Evolutionary conservation across 495 filamentous ascomycete genomes (phyloP), one percentile per base, ranked within the genome.

Genomic region (Umbilicaria muhlenbergii): DNA sequence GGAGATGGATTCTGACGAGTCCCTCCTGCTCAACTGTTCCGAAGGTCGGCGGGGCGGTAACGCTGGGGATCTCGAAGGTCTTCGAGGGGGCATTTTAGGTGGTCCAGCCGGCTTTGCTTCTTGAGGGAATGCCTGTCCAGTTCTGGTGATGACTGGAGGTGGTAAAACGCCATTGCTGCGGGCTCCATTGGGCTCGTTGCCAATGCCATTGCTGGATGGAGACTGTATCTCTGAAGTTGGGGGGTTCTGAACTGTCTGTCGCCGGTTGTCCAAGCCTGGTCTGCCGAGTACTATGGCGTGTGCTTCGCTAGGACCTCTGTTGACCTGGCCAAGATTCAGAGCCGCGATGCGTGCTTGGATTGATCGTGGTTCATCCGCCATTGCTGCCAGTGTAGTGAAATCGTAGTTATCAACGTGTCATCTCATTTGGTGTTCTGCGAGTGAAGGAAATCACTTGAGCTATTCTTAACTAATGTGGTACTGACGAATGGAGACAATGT

Each of bases 341-440:
- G 70, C 65, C 36, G 72, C 71, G 45, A 81, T 78, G 39, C 76
- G 71, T 38, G 68, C 60, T 51, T 71, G 65, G 43, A 80, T 74
- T 5, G 74, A 75, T 28, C 61, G 52, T 16, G 65, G 52, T 47
- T 65, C 65, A 12, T 61, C 46, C 42, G 65, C 65, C 40, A 69
- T 66, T 38, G 56, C 53, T 41, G 61, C 53, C 60, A 62, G 59
- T 17, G 43, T 24, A 41, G 31, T 15, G 13, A 21, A 2, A 32
- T 31, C 14, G 15, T 28, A 14, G 12, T 3, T 28, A 10, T 28
- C 24, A 28, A 28, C 1, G 24, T 6, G 6, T 8, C 1, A 6
- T 28, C 24, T 28, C 4, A 28, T 28, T 28, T 28, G 21, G 5
- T 10, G 0, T 1, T 28, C 24, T 28, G 3, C 1, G 3, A 28